Evolutionary conservation across 495 filamentous ascomycete genomes (phyloP).

Genomic region (Daldinia loculata): DNA sequence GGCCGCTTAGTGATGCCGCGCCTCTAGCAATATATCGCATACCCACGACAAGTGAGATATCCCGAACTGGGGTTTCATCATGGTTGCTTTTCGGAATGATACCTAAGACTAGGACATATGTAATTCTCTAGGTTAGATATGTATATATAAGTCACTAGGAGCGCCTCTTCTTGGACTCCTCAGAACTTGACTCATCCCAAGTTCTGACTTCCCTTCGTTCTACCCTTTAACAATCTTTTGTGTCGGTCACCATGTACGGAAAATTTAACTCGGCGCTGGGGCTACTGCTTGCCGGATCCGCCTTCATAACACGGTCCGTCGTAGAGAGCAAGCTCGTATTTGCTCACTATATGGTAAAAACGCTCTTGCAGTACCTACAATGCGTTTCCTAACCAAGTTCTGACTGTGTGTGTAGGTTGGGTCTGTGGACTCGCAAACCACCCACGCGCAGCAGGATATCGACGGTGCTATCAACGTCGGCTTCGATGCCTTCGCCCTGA

Average conservation of each 20-base stretch:
- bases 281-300: constrained; percentile 25
- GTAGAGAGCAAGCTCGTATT: constrained; percentile 41
- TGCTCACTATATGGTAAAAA: constrained; percentile 43
- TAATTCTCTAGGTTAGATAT: constrained; percentile 12
- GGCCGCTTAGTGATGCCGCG: background rate
- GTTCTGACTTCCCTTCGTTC: background rate
- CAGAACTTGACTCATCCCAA: background rate
- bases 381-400: background rate
- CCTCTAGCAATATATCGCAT: background rate
- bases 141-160: background rate
- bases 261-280: constrained; percentile 21
- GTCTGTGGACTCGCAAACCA: constrained; percentile 41
- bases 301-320: constrained; percentile 22
- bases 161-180: background rate
- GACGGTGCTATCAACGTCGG: constrained; percentile 43
- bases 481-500: constrained; percentile 52
- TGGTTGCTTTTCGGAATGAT: background rate
- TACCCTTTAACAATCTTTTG: background rate
- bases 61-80: background rate
- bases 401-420: constrained; percentile 35
- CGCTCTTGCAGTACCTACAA: background rate
- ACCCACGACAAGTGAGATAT: background rate
- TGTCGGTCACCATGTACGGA: constrained; percentile 19
- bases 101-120: background rate
- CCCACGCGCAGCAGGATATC: constrained; percentile 49